Percentiles rank a stretch among this genome's conserved stretches.
Conservation (phyloP, 2,329 filamentous ascomycete species). For the Alternaria triticina region DNA sequence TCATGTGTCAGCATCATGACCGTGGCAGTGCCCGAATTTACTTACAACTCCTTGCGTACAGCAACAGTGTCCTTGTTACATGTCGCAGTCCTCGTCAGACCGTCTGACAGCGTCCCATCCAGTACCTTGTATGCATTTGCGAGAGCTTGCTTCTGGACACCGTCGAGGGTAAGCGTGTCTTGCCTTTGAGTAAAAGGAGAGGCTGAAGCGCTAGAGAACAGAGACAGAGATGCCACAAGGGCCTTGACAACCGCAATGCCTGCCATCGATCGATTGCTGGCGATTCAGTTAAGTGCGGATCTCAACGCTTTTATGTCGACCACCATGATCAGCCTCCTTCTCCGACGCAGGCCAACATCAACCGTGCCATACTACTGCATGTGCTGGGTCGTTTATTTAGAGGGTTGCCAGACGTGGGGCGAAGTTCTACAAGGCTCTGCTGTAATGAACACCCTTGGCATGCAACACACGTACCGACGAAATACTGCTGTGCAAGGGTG, state of each 20-base stretch:
- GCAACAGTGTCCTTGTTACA: slow-evolving; percentile 51
- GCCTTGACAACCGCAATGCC: slow-evolving; percentile 24
- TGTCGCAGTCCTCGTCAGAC: slow-evolving; percentile 24
- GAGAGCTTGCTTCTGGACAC: slow-evolving; percentile 35
- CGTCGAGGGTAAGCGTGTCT: slow-evolving; percentile 26
- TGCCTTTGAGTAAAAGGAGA: slow-evolving; percentile 30
- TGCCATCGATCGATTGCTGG: slow-evolving; percentile 23
- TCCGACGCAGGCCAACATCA: background rate
- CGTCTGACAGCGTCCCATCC: slow-evolving; percentile 37
- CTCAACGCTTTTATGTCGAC: slow-evolving; percentile 1
- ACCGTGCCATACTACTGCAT: slow-evolving; percentile 1
- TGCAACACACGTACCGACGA: background rate
- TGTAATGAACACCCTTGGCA: background rate
- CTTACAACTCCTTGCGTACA: slow-evolving; percentile 55
- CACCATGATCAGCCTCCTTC: background rate
- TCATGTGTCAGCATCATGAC: background rate
- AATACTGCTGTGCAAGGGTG: background rate
- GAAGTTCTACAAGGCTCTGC: background rate
- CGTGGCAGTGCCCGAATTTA: background rate
- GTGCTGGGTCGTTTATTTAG: slow-evolving; percentile 9
- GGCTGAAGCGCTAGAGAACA: slow-evolving; percentile 25
- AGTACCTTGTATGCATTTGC: slow-evolving; percentile 37
- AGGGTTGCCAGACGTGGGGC: background rate
- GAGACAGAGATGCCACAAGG: slow-evolving; percentile 29
- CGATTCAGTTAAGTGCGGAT: background rate